Evolutionary conservation across 164 flowering plant species (phyloP).

Genomic region (Buxus sempervirens): DNA sequence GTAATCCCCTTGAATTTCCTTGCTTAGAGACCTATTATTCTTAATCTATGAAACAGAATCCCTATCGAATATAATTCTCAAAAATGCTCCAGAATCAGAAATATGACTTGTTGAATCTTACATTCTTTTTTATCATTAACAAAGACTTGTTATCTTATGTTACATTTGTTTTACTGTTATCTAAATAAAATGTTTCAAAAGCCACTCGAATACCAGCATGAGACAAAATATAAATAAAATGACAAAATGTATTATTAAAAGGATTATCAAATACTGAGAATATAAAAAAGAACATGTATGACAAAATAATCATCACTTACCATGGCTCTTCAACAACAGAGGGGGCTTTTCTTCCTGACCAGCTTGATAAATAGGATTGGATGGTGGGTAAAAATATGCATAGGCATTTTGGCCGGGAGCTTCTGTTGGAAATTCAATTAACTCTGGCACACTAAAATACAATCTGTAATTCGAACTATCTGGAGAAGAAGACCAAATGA

Average conservation of each 20-base stretch:
- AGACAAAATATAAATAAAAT: neutral
- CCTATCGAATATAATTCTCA: too few species aligned
- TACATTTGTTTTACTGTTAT: too few species aligned
- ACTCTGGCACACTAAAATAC: slow-evolving; percentile 73
- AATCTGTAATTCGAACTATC: slow-evolving; percentile 48
- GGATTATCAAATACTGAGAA: neutral
- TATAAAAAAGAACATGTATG: neutral
- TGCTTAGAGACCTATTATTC: too few species aligned
- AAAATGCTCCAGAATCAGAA: too few species aligned
- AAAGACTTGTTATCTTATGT: too few species aligned
- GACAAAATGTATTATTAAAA: neutral
- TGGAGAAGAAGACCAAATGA: slow-evolving; percentile 78
- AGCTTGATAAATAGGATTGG: slow-evolving; percentile 63
- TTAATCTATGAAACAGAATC: too few species aligned
- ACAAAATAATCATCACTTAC: slow-evolving; percentile 31
- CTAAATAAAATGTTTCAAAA: neutral
- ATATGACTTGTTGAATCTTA: too few species aligned
- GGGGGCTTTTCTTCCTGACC: slow-evolving; percentile 85
- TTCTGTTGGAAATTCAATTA: slow-evolving; percentile 87
- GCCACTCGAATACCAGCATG: neutral
- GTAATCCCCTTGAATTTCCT: too few species aligned
- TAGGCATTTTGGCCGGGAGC: slow-evolving; percentile 78
- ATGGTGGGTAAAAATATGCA: slow-evolving; percentile 92
- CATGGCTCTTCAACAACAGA: slow-evolving; percentile 76
- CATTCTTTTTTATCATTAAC: too few species aligned